Evolutionary conservation across 2,329 filamentous ascomycete species (phyloP), one percentile per base, ranked within the genome.

Genomic region (Aspergillus ruber): DNA sequence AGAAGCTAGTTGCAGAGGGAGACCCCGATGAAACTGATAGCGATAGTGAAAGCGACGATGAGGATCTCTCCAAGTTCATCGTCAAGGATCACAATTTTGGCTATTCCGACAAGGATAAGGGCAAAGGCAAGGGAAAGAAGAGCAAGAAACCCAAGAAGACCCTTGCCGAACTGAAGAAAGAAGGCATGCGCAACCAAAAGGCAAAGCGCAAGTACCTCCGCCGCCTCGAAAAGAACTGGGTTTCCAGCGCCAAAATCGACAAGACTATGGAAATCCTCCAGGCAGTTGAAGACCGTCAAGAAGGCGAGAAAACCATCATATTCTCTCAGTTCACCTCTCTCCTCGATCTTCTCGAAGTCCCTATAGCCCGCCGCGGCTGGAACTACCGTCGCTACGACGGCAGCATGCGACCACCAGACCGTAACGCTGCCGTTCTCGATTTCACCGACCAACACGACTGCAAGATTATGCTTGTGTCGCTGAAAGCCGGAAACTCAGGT

Each of bases 301-400:
- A 78, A 2, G 77, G 76, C 1, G 84, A 89, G 63, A 91, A 91
- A 67, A 88, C 85, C 0, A 84, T 93, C 46, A 79, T 93, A 52
- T 93, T 93, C 70, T 87, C 83, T 48, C 86, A 90, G 58, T 93
- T 87, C 71, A 90, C 88, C 0, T 83, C 85, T 0, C 74, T 91
- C 15, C 79, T 93, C 2, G 87, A 91, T 65, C 75, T 91, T 4
- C 72, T 91, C 13, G 85, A 91, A 65, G 77, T 90, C 4, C 84
- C 85, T 0, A 79, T 91, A 51, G 70, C 74, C 47, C 71, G 77
- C n/a, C 71, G 75, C 44, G 74, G 74, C 15, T 76, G 80, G 61
- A 70, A 71, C 27, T 86, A 84, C 58, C 75, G 78, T 42, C 85
- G 87, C 35, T 91, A 90, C 63, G 87, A 91, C 55, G 88, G 88